Evolutionary conservation across 139 green algal species (phyloP), one percentile per base, ranked within the genome.

Genomic region (Chlamydomonas urium): DNA sequence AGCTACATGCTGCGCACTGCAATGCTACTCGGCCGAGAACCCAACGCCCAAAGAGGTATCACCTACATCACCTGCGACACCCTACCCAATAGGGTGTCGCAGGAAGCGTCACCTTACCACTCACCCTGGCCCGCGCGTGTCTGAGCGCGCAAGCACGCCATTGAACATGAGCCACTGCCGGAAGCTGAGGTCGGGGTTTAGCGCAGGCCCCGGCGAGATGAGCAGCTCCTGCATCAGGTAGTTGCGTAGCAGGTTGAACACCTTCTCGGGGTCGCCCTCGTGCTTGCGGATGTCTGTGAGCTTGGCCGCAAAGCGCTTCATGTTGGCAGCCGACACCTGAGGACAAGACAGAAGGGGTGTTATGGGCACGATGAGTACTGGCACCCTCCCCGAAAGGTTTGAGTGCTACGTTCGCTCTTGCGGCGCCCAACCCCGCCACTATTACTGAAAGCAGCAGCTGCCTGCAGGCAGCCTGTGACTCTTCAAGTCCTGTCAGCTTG

Each of bases 141-240:
- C 53, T 63, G 32, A 29, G 10, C 60, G 32, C 19, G 60, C 60
- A 6, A 67, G 60, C 32, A 67, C 60, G 14, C 60, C 60, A 45
- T 23, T 47, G 21, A 33, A 23, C 60, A 67, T 67, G 21, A 67
- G 33, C 60, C 60, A 67, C 60, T 67, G 32, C 5, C 60, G 32
- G 33, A 67, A 67, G 32, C 19, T 17, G 32, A 67, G 33, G 60
- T 67, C 60, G 19, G 60, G 60, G 17, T 67, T 14, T 6, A 14
- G 6, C 4, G 60, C 19, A 8, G 8, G 31, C 26, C 60, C 60
- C 33, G 60, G 32, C 5, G 14, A 26, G 32, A 67, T 67, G 33
- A 67, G n/a, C 26, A 67, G 31, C 19, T 67, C 60, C 42, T 45
- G 32, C 8, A 67, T 6, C 60, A 67, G 17, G 33, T 45, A 67